Evolutionary conservation across 179 eudicot genomes (phyloP), one percentile per base, ranked within the genome.

Genomic region (Camellia oleifera): DNA sequence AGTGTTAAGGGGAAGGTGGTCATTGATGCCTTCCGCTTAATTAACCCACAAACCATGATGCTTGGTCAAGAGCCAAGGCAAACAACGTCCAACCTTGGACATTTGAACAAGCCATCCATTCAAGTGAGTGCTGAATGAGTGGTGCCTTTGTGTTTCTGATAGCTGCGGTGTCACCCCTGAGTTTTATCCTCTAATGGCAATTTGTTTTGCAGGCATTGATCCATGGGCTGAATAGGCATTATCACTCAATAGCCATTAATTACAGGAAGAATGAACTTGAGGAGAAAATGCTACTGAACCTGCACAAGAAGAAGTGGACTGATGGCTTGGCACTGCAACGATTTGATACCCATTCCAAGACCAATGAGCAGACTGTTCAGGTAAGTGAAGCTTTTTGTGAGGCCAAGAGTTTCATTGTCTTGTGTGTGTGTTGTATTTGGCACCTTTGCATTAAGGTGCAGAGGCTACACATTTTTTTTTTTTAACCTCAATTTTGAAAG

Each of bases 1-100:
- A 93, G 98, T 89, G 98, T 95, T 32, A 95, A 95, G 82, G 97
- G 98, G 61, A 95, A 95, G 88, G 98, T 95, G 70, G 98, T 95
- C 62, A 95, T 95, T 81, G 98, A 93, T 83, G 98, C 98, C 65
- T 95, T 95, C 63, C 97, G 98, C 32, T 83, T 95, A 83, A 95
- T 95, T 80, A 95, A 93, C 80, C 97, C 97, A 26, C 97, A 95
- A 82, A 95, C 97, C 54, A 92, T 95, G 97, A 93, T 95, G 97
- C 98, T 93, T 82, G 97, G 98, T 60, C 98, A 95, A 84, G 98
- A 93, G 80, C 97, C 98, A 42, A 88, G 98, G 52, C 98, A 93
- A 84, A 95, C 98, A 52, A 95, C 98, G 23, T 95, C 98, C 68
- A 95, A 95, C 82, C 92, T 95, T 73, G 98, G 97, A 13, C 97